A percentile compares a stretch with the other conserved stretches of the same genome.
These are phyloP conservation scores for Podila epicladia DNA, from an alignment of 192 early-diverging fungal genomes.

Conservation along the genomic window DNA sequence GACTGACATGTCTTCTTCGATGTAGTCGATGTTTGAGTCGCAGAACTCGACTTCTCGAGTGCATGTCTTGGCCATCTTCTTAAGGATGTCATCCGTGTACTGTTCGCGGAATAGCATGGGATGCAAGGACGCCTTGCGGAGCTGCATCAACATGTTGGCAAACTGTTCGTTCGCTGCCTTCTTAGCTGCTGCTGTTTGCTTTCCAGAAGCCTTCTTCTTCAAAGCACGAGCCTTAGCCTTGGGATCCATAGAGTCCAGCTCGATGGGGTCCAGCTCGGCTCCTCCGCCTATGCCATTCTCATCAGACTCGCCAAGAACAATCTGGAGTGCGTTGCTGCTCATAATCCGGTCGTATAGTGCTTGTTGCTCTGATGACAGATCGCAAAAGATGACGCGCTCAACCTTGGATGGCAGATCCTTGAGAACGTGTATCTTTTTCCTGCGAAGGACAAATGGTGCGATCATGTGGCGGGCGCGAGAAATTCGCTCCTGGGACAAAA, in stretches of 20 bases:
- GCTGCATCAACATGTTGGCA: conserved; percentile 77
- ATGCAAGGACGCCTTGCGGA: conserved; percentile 89
- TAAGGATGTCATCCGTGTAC: conserved; percentile 66
- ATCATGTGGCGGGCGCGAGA: conserved; percentile 83
- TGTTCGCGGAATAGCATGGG: conserved; percentile 78
- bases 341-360: conserved; percentile 63
- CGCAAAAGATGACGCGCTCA: conserved; percentile 60
- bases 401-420: conserved; percentile 72
- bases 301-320: conserved; percentile 5
- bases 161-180: conserved; percentile 28
- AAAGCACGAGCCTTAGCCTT: conserved; percentile 13
- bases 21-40: conserved; percentile 76
- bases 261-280: conserved; percentile 11
- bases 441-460: conserved; percentile 88
- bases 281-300: conserved; percentile 3
- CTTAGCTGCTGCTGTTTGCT: conserved; percentile 4
- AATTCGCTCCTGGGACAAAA: conserved; percentile 71
- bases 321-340: conserved; percentile 21
- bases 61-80: conserved; percentile 74
- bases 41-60: conserved; percentile 78
- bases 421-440: conserved; percentile 80
- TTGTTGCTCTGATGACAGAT: conserved; percentile 60
- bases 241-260: conserved; percentile 29
- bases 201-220: conserved; percentile 10
- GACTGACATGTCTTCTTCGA: conserved; percentile 87